phyloP scores from a whole-genome alignment of 768 basidiomycete genomes.

The Podaxis sp. region DNA sequence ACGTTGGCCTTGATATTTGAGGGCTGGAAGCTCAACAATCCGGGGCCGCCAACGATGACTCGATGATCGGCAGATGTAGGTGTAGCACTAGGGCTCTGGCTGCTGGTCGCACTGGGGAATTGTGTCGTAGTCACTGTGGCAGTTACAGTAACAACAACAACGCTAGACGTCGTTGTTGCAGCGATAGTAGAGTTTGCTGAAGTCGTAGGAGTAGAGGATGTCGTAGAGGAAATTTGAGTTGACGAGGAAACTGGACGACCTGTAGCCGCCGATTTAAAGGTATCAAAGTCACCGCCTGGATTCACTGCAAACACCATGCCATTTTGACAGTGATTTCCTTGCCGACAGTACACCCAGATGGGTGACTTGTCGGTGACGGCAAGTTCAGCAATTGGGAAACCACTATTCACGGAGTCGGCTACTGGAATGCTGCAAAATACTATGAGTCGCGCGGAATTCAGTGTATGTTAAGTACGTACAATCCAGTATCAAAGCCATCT shows the following conservation, averaged over 20 bases:
- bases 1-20: slow-evolving; percentile 43
- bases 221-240: slow-evolving; percentile 14
- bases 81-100: background rate
- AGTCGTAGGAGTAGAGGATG: slow-evolving; percentile 22
- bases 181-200: slow-evolving; percentile 15
- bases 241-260: slow-evolving; percentile 21
- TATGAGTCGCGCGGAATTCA: background rate
- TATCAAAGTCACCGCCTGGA: slow-evolving; percentile 49
- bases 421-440: slow-evolving; percentile 41
- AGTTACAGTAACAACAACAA: slow-evolving; percentile 25
- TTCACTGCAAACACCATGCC: slow-evolving; percentile 37
- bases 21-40: slow-evolving; percentile 36
- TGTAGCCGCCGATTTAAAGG: slow-evolving; percentile 54
- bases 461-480: slow-evolving; percentile 34
- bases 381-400: slow-evolving; percentile 45
- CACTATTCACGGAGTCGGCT: slow-evolving; percentile 33
- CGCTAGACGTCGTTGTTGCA: slow-evolving; percentile 26
- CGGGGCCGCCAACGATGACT: slow-evolving; percentile 41
- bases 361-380: slow-evolving; percentile 25
- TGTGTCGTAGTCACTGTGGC: slow-evolving; percentile 16
- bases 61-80: slow-evolving; percentile 30
- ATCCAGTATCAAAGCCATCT: slow-evolving; percentile 57
- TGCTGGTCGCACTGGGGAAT: slow-evolving; percentile 3
- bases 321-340: slow-evolving; percentile 15
- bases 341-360: slow-evolving; percentile 17